A percentile compares a stretch with the other conserved stretches of the same genome.
Conservation (phyloP, 2,329 filamentous ascomycete species). For the Madurella fahalii region DNA sequence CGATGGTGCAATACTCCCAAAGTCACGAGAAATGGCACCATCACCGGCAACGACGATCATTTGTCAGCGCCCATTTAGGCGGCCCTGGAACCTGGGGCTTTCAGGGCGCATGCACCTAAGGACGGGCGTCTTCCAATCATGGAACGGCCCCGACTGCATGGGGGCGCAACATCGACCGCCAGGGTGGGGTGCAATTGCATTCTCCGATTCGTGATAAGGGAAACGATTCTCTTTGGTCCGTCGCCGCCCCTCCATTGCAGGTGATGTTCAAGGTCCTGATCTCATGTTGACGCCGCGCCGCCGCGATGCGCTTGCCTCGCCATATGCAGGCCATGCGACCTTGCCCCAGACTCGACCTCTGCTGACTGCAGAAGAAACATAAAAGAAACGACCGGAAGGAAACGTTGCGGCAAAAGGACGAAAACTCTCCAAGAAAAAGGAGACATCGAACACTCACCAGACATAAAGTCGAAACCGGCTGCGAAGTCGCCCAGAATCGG, state of each 20-base stretch:
- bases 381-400: not conserved
- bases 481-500: conserved; percentile 45
- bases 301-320: conserved; percentile 19
- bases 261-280: conserved; percentile 8
- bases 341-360: not conserved
- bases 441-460: conserved; percentile 39
- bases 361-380: not conserved
- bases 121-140: conserved; percentile 31
- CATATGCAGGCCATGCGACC: conserved; percentile 7
- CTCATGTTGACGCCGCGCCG: conserved; percentile 8
- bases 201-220: conserved; percentile 24
- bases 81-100: conserved; percentile 15
- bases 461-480: conserved; percentile 46
- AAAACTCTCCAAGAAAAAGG: conserved; percentile 4
- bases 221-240: conserved; percentile 19
- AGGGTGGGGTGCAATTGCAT: conserved; percentile 17
- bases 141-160: conserved; percentile 18
- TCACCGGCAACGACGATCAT: conserved; percentile 39
- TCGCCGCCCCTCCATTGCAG: conserved; percentile 4
- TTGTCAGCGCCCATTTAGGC: conserved; percentile 39
- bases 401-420: not conserved
- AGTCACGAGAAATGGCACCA: conserved; percentile 61
- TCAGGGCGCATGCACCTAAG: conserved; percentile 22
- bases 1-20: conserved; percentile 29
- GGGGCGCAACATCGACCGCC: conserved; percentile 9